Percentiles rank a stretch among this genome's conserved stretches.
Evolutionary conservation across 2,329 filamentous ascomycete genomes (phyloP).

Genomic region (Fulvia fulva): DNA sequence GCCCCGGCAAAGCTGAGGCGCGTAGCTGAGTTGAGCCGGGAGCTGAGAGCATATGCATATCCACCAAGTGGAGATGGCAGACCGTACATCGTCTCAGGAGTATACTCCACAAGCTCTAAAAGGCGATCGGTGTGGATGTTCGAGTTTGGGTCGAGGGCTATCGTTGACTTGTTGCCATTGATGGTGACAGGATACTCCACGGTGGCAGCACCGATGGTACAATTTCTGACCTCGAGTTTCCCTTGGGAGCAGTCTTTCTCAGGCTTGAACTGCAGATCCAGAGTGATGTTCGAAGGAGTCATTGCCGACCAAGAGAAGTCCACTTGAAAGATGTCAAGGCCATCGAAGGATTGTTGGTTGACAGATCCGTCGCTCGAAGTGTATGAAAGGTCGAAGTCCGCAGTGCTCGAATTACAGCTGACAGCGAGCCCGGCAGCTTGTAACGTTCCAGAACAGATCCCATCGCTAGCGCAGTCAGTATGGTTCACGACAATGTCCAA

Average conservation of each 20-base stretch:
- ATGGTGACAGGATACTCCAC: conserved; percentile 13
- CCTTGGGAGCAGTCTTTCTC: conserved; percentile 7
- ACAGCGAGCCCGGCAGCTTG: conserved; percentile 14
- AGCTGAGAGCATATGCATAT: conserved; percentile 13
- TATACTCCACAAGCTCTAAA: conserved; percentile 6
- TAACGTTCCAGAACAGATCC: conserved; percentile 9
- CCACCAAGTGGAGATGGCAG: conserved; percentile 11
- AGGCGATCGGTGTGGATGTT: conserved; percentile 2
- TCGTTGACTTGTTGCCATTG: conserved; percentile 16
- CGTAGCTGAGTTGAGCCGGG: conserved; percentile 11
- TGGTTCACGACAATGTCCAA: conserved; percentile 1
- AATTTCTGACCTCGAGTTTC: conserved; percentile 12
- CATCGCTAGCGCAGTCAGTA: conserved; percentile 13
- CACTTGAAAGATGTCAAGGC: conserved; percentile 10
- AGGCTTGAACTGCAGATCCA: conserved; percentile 16
- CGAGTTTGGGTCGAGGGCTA: conserved; percentile 4
- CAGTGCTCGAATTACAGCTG: conserved; percentile 12
- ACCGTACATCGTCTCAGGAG: conserved; percentile 10
- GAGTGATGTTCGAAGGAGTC: conserved; percentile 9
- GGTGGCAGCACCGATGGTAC: conserved; percentile 14
- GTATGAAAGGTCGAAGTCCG: conserved; percentile 8
- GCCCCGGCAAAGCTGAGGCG: conserved; percentile 12
- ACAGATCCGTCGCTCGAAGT: conserved; percentile 3
- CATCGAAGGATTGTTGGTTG: conserved; percentile 8
- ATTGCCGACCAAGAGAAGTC: conserved; percentile 9